Conservation (phyloP, 164 flowering plant species). For the Hamamelis virginiana region DNA sequence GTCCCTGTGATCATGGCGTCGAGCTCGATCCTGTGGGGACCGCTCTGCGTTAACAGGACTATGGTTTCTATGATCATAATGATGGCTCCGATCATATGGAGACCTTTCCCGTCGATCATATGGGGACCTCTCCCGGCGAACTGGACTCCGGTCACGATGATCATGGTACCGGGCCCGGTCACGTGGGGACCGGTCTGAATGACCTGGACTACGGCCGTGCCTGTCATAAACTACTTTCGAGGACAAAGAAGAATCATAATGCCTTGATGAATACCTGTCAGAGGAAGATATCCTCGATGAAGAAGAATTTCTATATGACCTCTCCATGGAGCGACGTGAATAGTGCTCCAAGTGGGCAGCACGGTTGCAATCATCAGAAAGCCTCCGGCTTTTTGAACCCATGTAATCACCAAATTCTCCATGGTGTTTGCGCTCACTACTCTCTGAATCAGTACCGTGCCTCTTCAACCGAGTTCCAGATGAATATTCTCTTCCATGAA, state of each 20-base stretch:
- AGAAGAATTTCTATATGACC: slow-evolving; percentile 48
- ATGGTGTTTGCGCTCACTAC: slow-evolving; percentile 49
- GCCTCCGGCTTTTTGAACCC: slow-evolving; percentile 58
- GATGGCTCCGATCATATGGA: slow-evolving; percentile 34
- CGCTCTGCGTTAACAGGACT: slow-evolving; percentile 42
- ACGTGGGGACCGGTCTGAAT: slow-evolving; percentile 57
- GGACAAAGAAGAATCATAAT: slow-evolving; percentile 54
- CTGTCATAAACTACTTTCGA: slow-evolving; percentile 56
- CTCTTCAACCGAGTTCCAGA: slow-evolving; percentile 59
- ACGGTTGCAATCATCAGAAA: slow-evolving; percentile 53
- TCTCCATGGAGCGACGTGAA: slow-evolving; percentile 53
- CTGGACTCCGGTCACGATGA: slow-evolving; percentile 54
- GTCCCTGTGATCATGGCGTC: slow-evolving; percentile 39
- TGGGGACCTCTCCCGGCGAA: slow-evolving; percentile 36
- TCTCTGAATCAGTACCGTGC: slow-evolving; percentile 49
- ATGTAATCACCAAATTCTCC: slow-evolving; percentile 57
- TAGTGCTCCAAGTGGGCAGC: slow-evolving; percentile 44
- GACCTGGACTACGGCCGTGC: slow-evolving; percentile 63
- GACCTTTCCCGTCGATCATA: slow-evolving; percentile 34
- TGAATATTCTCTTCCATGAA: slow-evolving; percentile 45
- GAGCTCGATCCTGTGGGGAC: slow-evolving; percentile 45
- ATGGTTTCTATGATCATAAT: slow-evolving; percentile 44
- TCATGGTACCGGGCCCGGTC: slow-evolving; percentile 49
- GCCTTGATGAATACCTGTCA: slow-evolving; percentile 58
- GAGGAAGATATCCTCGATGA: slow-evolving; percentile 44